phyloP scores from a whole-genome alignment of 805 yeast genomes.

The Maudiozyma pseudohumilis region DNA sequence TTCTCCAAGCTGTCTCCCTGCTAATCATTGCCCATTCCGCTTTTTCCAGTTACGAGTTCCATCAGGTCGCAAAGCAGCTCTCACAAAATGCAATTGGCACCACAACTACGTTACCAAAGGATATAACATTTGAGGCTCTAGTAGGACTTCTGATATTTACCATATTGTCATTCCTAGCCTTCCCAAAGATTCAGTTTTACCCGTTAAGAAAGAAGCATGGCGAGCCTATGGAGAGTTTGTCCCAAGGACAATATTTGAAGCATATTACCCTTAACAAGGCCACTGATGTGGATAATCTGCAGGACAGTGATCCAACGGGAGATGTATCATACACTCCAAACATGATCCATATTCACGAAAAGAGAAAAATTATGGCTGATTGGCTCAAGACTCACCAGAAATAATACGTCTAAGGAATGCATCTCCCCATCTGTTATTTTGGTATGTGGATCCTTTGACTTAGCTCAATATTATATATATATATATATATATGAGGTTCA shows the following conservation, averaged over 20 bases:
- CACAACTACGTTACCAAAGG: conserved; percentile 16
- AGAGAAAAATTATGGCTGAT: conserved; percentile 15
- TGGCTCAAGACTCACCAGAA: conserved; percentile 11
- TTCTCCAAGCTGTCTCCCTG: conserved; percentile 10
- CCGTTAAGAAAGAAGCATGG: conserved; percentile 14
- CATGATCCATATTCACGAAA: conserved; percentile 20
- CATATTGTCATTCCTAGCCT: conserved; percentile 20
- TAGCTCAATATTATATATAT: no score
- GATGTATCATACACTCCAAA: conserved; percentile 22
- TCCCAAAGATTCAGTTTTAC: conserved; percentile 16
- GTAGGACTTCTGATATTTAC: conserved; percentile 18
- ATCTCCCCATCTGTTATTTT: no score
- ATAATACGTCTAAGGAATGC: no score
- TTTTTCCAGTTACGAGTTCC: conserved; percentile 28
- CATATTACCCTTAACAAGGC: conserved; percentile 26
- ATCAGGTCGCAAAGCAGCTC: conserved; percentile 17
- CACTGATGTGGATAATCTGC: conserved; percentile 21
- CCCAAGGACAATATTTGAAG: conserved; percentile 19
- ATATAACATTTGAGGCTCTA: conserved; percentile 23
- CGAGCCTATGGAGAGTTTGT: conserved; percentile 7
- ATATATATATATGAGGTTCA: no score
- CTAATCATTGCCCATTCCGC: conserved; percentile 23
- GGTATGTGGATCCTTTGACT: no score
- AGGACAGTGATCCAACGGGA: conserved; percentile 24
- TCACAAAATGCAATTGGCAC: conserved; percentile 1